phyloP scores from a whole-genome alignment of 768 basidiomycete genomes.

The Naganishia onofrii region DNA sequence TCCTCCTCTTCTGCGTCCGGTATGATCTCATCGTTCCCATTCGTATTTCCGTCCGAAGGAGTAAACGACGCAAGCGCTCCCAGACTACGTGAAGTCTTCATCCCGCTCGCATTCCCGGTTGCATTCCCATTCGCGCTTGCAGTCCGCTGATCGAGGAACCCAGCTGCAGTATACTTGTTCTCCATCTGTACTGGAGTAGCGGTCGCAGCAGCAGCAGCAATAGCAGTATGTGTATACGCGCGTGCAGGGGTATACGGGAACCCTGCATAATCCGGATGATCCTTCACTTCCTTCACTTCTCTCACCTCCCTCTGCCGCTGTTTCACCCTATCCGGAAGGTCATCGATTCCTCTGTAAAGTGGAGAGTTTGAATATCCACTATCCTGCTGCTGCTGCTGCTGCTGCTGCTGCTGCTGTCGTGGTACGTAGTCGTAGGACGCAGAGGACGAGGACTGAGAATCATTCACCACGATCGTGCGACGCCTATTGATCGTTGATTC shows the following conservation, averaged over 20 bases:
- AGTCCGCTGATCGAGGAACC: too few relatives aligned
- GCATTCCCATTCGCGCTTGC: too few relatives aligned
- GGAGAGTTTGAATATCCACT: background rate
- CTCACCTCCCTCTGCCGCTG: too few relatives aligned
- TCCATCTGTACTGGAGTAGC: background rate
- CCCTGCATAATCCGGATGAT: slow-evolving; percentile 6
- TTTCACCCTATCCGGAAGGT: too few relatives aligned
- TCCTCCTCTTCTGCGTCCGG: too few relatives aligned
- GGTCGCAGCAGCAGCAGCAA: background rate
- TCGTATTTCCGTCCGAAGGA: too few relatives aligned
- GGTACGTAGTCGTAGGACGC: background rate
- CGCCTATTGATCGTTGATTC: background rate
- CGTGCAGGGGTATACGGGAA: background rate
- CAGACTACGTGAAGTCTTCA: too few relatives aligned
- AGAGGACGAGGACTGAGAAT: background rate
- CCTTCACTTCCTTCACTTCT: background rate
- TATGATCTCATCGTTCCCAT: too few relatives aligned
- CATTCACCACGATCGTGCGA: background rate
- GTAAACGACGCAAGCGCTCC: too few relatives aligned
- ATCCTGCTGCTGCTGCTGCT: background rate
- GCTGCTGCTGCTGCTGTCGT: background rate
- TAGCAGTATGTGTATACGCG: background rate
- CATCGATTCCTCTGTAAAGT: too few relatives aligned
- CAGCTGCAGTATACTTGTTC: too few relatives aligned
- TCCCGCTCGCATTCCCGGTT: too few relatives aligned